phyloP scores from a whole-genome alignment of 768 basidiomycete species.

The Termitomyces heimii region DNA sequence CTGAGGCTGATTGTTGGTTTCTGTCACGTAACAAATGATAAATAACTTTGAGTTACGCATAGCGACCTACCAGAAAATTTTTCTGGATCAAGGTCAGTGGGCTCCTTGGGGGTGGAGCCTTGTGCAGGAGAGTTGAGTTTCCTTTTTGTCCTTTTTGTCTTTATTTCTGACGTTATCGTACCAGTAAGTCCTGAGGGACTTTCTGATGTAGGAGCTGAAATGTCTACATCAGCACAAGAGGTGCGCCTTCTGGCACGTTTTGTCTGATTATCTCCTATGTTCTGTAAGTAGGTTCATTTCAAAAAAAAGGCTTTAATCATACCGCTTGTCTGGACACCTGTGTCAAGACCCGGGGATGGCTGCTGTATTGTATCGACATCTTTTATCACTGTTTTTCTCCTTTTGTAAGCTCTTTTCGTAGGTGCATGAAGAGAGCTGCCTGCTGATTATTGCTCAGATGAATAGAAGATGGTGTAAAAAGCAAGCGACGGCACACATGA shows the following conservation, averaged over 20 bases:
- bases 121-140: conserved; percentile 1
- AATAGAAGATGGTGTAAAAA: background rate
- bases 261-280: background rate
- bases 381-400: background rate
- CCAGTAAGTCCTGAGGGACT: background rate
- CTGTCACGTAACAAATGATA: background rate
- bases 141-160: conserved; percentile 5
- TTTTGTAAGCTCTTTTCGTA: background rate
- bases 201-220: background rate
- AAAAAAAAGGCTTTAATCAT: background rate
- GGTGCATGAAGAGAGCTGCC: background rate
- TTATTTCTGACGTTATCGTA: background rate
- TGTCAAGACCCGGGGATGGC: background rate
- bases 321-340: background rate
- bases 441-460: background rate
- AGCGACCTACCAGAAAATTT: background rate
- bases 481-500: conserved; percentile 2
- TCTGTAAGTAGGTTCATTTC: background rate
- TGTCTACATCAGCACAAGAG: background rate
- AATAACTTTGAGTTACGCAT: background rate
- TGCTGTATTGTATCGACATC: background rate
- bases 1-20: conserved; percentile 19
- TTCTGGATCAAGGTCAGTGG: background rate
- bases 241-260: conserved; percentile 5
- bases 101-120: background rate